Base-by-base conservation (phyloP, 2,329 filamentous ascomycete species). In the Fusarium virguliforme region DNA sequence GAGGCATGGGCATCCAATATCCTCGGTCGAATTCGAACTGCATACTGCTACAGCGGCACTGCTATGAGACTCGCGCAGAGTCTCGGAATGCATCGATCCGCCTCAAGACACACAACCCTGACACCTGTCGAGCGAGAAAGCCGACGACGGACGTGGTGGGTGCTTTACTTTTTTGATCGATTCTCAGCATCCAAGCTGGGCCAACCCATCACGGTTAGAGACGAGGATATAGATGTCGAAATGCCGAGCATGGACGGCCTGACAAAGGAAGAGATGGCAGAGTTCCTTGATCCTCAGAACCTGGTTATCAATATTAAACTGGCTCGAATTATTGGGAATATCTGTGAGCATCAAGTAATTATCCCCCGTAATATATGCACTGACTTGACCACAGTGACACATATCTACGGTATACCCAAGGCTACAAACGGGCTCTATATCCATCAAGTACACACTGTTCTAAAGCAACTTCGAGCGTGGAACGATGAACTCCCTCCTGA, bases 1-100 rank as follows among this genome's bases (percentile, higher is more conserved):
- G 1, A 74, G 75, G 75, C 75, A 0, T 78, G 76, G 74, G 70
- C 77, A 68, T 68, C 75, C 69, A 72, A 82, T 75, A 64, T 81
- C 65, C 37, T 84, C 38, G 70, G 83, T 67, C 62, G 83, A 0
- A 74, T 79, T 2, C 62, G 77, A 4, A 78, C 79, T 3, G 79
- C 79, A 22, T 79, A 78, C 51, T 74, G 71, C 15, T 80, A 79
- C n/a, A 76, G 74, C 13, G 79, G 79, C 1, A 78, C 75, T 4
- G 79, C 79, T 1, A 73, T 85, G 77, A 78, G 83, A 5, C 72
- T 84, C 30, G 79, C 82, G 2, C 74, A 83, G 13, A 81, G 78
- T 12, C 79, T 85, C 5, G 84, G 83, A 0, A 73, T 85, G 60
- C 84, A 85, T 35, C 79, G 84, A 30, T 70, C 75, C 0, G 74